Evolutionary conservation across 2,329 filamentous ascomycete species (phyloP), one percentile per base, ranked within the genome.

Genomic region (Stemphylium beticola): DNA sequence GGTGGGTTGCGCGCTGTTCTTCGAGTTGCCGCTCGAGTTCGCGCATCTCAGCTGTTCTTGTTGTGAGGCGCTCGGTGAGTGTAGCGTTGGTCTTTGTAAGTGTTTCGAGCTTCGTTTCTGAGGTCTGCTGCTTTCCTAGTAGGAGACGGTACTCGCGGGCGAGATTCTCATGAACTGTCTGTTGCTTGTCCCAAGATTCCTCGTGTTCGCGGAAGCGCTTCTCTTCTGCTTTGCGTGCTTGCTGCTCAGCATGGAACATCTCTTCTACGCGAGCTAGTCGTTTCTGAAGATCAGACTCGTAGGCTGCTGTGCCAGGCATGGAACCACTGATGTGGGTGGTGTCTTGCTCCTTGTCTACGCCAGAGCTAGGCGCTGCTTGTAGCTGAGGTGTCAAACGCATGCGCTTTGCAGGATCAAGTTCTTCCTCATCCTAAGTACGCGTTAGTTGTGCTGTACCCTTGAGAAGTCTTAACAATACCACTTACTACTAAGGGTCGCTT

Each of bases 261-360:
- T 52, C 36, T 15, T 60, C 52, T 10, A 42, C 14, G 5, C 40
- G 39, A 10, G 38, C 51, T 10, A 69, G 40, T n/a, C 51, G 49
- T 18, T 49, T 45, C 14, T 39, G 57, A 3, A 68, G 51, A 6
- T 38, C 48, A 24, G 56, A 32, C 18, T 64, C 55, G 6, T 46
- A 42, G 9, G 34, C 51, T 18, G 64, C 61, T 5, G 68, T 69
- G 10, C 69, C 66, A 8, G 69, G 70, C 49, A 78, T 66, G 0
- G 77, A 79, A 56, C 80, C 77, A 51, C 76, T 80, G 42, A 78
- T 64, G 22, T 74, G 76, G 1, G 76, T 78, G 18, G 74, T 57
- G 6, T 77, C 74, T 31, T 57, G 49, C 9, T 58, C 53, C 3
- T 62, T 57, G 9, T 59, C 49, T 0, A 24, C 10, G 26, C 20